These are phyloP conservation scores for Vickermania ingenoplastis DNA, from an alignment of 208 protist genomes.

Conservation along the genomic window DNA sequence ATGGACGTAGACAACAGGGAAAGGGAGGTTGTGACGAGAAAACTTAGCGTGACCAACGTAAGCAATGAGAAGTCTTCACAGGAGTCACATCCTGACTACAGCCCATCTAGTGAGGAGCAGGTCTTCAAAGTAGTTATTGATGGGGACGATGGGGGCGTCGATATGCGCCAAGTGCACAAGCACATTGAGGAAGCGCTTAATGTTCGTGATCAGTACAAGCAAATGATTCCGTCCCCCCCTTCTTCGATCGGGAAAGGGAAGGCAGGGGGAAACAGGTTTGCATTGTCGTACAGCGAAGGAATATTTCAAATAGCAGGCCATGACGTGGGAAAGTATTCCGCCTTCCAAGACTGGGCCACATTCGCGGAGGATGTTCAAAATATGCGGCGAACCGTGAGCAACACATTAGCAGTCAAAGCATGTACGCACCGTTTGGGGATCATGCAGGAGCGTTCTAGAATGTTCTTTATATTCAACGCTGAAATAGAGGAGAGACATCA, in stretches of 20 bases:
- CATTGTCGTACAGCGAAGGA: constrained; percentile 42
- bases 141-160: constrained; percentile 82
- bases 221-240: neutral
- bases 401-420: constrained; percentile 59
- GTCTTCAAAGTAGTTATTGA: constrained; percentile 87
- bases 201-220: constrained; percentile 61
- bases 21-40: too few species aligned
- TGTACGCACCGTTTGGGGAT: constrained; percentile 85
- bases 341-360: constrained; percentile 39
- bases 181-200: constrained; percentile 64
- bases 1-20: too few species aligned
- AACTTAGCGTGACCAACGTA: too few species aligned
- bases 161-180: constrained; percentile 77
- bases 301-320: constrained; percentile 64
- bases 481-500: constrained; percentile 79
- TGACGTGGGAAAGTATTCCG: constrained; percentile 18
- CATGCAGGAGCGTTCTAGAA: constrained; percentile 87
- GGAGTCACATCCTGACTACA: too few species aligned
- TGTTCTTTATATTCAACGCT: constrained; percentile 87
- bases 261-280: constrained; percentile 19
- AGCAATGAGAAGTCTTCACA: constrained; percentile 9
- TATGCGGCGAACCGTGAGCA: constrained; percentile 58
- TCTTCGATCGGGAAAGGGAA: constrained; percentile 3
- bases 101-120: constrained; percentile 43
- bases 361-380: constrained; percentile 67